phyloP scores from a whole-genome alignment of 306 rosid genomes.

The Inga leiocalycina region DNA sequence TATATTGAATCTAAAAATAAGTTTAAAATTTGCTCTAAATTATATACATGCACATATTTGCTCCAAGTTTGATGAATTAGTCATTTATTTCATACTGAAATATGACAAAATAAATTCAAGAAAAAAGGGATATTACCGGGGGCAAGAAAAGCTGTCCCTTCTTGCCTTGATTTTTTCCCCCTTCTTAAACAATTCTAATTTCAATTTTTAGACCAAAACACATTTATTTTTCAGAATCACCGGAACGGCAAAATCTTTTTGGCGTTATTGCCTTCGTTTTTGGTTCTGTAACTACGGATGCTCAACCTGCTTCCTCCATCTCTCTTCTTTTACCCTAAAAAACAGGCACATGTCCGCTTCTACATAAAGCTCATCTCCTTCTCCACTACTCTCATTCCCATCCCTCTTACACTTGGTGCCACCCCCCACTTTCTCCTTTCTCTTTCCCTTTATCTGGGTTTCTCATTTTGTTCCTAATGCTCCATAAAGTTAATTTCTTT shows the following conservation, averaged over 20 bases:
- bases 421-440: conserved; percentile 9
- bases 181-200: background rate
- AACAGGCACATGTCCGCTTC: conserved; percentile 46
- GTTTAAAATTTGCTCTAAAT: background rate
- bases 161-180: background rate
- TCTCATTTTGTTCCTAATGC: conserved; percentile 24
- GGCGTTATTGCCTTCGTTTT: conserved; percentile 17
- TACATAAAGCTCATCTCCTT: conserved; percentile 58
- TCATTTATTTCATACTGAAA: background rate
- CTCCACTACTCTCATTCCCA: conserved; percentile 34
- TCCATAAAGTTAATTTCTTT: conserved; percentile 38
- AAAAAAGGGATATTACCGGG: background rate
- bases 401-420: background rate
- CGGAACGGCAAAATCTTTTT: conserved; percentile 4
- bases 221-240: background rate
- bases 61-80: background rate
- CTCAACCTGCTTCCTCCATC: conserved; percentile 26
- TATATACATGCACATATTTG: too few species aligned
- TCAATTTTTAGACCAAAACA: background rate
- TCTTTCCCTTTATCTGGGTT: conserved; percentile 31
- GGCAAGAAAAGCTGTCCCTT: background rate
- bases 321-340: conserved; percentile 52
- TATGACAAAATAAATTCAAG: background rate
- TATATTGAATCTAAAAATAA: background rate
- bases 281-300: conserved; percentile 35